Conservation (phyloP, 208 protist species). For the Zelonia costaricensis region DNA sequence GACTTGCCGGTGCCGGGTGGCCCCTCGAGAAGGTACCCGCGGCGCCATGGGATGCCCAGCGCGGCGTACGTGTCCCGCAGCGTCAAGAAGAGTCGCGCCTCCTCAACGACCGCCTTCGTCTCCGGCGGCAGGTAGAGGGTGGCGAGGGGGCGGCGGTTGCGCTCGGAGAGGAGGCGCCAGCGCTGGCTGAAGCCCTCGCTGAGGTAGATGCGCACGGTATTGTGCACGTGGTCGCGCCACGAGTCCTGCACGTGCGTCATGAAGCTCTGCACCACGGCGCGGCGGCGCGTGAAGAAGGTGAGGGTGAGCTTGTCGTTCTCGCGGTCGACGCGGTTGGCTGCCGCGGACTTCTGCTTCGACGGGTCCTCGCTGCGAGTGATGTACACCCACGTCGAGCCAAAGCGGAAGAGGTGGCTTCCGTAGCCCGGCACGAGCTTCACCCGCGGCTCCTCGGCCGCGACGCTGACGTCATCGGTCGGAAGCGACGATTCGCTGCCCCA, state of each 20-base stretch:
- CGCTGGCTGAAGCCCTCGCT: constrained; percentile 49
- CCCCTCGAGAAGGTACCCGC: constrained; percentile 95
- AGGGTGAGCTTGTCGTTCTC: constrained; percentile 80
- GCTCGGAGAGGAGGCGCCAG: constrained; percentile 74
- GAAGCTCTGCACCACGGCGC: constrained; percentile 58
- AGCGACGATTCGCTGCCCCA: constrained; percentile 8
- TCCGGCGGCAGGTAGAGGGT: constrained; percentile 71
- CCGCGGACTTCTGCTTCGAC: constrained; percentile 55
- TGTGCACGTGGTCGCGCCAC: constrained; percentile 49
- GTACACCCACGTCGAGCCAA: constrained; percentile 60
- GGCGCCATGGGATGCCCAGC: constrained; percentile 94
- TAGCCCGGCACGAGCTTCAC: constrained; percentile 78
- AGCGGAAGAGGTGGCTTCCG: constrained; percentile 75
- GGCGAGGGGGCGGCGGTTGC: constrained; percentile 56
- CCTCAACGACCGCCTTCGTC: constrained; percentile 62
- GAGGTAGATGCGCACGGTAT: constrained; percentile 71
- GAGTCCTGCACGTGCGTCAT: constrained; percentile 54
- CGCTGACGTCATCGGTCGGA: constrained; percentile 4
- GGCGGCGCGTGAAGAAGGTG: constrained; percentile 66
- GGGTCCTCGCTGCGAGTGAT: constrained; percentile 70
- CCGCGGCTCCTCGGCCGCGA: constrained; percentile 13
- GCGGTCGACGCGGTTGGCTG: constrained; percentile 44
- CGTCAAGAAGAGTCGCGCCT: constrained; percentile 83
- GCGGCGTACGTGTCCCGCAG: constrained; percentile 80
- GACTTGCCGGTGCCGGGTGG: constrained; percentile 95